Evolutionary conservation across 306 rosid genomes (phyloP), one percentile per base, ranked within the genome.

Genomic region (Citrullus mucosospermus): DNA sequence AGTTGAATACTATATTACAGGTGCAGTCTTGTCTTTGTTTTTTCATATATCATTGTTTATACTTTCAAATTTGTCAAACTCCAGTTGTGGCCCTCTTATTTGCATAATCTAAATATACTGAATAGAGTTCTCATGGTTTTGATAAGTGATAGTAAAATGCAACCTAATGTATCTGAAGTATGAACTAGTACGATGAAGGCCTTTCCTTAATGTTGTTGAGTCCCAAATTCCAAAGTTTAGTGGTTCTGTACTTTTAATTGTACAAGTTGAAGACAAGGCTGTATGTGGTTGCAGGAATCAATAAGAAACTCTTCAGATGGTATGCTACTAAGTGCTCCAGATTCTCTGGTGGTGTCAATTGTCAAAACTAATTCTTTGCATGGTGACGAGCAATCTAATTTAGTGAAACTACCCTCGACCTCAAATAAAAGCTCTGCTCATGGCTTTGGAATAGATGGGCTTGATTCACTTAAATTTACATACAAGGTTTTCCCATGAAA

Each of bases 231-330:
- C 57, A n/a, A 53, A 53, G 6, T 6, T 72, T 51, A 14, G 28
- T 8, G 7, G 5, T 10, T 15, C 44, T 17, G 50, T 73, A 30
- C 61, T 50, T 73, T 30, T 4, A 25, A 30, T 53, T 48, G 10
- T 50, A 50, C 39, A 79, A 55, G 16, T 68, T 75, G 66, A 75
- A 74, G 67, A 75, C n/a, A 17, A 77, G 20, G 60, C 16, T 77
- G 16, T 41, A 25, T 77, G 16, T 9, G 61, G 82, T 78, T 86
- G 50, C 92, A 92, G 98, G 98, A 95, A 81, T 95, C 98, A 76
- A 91, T 95, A 79, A 88, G 96, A 84, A 95, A 95, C 71, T 92
- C 98, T 75, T 87, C 98, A 79, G 98, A 92, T 81, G 85, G 90
- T 69, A 83, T 88, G 90, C 88, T 91, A 75, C 83, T 95, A 75